Percentiles rank a stretch among this genome's conserved stretches.
Conservation (phyloP, 768 basidiomycete genomes). For the Mycena crocata region DNA sequence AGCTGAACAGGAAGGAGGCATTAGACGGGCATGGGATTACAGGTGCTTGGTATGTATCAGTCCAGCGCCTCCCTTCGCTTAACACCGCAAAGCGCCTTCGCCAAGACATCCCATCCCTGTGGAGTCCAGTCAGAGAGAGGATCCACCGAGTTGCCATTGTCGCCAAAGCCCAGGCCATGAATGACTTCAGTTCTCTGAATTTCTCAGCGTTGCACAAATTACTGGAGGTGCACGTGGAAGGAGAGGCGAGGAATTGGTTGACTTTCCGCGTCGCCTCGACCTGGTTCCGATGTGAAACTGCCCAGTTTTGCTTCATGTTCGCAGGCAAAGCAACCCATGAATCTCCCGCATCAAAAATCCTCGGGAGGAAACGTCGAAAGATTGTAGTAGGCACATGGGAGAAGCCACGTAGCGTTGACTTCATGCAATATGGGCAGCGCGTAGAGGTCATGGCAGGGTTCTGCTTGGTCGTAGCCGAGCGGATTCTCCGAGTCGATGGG, state of each 20-base stretch:
- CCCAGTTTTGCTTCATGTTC: background rate
- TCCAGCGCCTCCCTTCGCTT: too few species aligned
- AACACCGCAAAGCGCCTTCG: too few species aligned
- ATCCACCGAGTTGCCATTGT: too few species aligned
- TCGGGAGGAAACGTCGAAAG: background rate
- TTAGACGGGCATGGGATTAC: too few species aligned
- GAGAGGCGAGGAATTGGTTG: background rate
- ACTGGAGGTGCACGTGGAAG: background rate
- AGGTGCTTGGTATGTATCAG: too few species aligned
- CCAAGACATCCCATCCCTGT: too few species aligned
- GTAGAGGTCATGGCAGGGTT: background rate
- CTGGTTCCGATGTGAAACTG: background rate
- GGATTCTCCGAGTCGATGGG: too few species aligned
- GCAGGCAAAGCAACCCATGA: background rate
- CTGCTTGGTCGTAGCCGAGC: background rate
- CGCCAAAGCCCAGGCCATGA: too few species aligned
- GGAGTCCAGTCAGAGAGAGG: too few species aligned
- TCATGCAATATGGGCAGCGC: background rate
- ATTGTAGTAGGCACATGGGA: background rate
- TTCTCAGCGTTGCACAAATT: too few species aligned
- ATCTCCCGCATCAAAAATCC: background rate
- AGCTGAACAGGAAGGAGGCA: too few species aligned
- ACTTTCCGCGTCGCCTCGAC: background rate
- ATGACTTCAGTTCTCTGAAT: too few species aligned
- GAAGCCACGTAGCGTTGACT: constrained; percentile 3